Percentiles rank a stretch among this genome's conserved stretches.
Conservation (phyloP, 2,329 filamentous ascomycete genomes). For the Aspergillus tanneri region DNA sequence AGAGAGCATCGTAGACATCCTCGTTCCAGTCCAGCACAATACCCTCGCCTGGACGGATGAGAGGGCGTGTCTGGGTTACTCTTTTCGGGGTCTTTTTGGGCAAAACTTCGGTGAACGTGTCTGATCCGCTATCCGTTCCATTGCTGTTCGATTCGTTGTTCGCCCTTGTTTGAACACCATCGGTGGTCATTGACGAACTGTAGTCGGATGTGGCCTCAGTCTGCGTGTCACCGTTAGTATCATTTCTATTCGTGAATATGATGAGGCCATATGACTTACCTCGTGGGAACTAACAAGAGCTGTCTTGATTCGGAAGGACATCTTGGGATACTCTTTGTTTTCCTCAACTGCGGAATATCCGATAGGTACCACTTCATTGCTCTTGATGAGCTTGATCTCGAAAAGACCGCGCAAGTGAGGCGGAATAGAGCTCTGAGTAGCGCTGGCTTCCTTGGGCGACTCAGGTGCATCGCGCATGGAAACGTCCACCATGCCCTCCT, state of each 20-base stretch:
- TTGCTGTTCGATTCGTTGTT: conserved; percentile 6
- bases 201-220: conserved; percentile 2
- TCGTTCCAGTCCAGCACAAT: conserved; percentile 84
- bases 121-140: conserved; percentile 29
- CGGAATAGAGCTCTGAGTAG: conserved; percentile 58
- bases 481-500: conserved; percentile 88
- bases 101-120: conserved; percentile 25
- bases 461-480: conserved; percentile 67
- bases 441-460: conserved; percentile 15
- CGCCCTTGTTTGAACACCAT: too few species aligned
- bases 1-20: conserved; percentile 69
- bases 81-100: conserved; percentile 23
- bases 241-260: background rate
- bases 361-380: conserved; percentile 62
- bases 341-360: conserved; percentile 67
- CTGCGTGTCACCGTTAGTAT: conserved; percentile 15
- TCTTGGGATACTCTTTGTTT: conserved; percentile 56
- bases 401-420: conserved; percentile 70
- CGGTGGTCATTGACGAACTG: background rate
- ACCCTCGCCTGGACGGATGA: conserved; percentile 78
- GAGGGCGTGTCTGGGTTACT: conserved; percentile 53
- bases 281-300: conserved; percentile 20
- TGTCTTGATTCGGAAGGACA: conserved; percentile 49
- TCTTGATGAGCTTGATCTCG: conserved; percentile 65
- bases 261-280: conserved; percentile 11